Conservation (phyloP, 352 stramenopile genomes). For the Globisporangium barbulae region DNA sequence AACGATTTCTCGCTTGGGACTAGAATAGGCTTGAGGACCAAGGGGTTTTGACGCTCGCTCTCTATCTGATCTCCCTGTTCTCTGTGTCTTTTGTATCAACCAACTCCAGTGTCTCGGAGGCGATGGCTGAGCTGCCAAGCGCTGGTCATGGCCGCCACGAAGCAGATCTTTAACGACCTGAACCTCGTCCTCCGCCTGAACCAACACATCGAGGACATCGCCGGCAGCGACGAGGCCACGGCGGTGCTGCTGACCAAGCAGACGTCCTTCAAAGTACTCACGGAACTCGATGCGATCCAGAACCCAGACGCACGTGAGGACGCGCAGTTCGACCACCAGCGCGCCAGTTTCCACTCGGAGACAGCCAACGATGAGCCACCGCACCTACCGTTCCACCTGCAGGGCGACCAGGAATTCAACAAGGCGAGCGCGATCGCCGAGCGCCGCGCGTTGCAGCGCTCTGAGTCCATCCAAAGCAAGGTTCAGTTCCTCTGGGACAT, state of each 20-base stretch:
- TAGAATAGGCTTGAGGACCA: too few species aligned
- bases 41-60: neutral
- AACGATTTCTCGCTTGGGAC: too few species aligned
- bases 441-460: conserved; percentile 50
- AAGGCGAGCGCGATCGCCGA: conserved; percentile 52
- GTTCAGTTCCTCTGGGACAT: conserved; percentile 71
- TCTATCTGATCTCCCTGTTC: neutral
- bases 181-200: conserved; percentile 68
- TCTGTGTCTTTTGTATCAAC: neutral
- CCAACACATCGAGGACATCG: conserved; percentile 57
- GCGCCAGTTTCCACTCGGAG: conserved; percentile 23
- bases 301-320: conserved; percentile 40
- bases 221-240: conserved; percentile 17
- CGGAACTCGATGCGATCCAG: conserved; percentile 44
- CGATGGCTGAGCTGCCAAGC: neutral
- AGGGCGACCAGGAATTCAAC: conserved; percentile 67
- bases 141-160: conserved; percentile 22
- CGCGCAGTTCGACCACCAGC: conserved; percentile 72
- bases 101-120: neutral
- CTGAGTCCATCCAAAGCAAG: conserved; percentile 34
- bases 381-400: conserved; percentile 68
- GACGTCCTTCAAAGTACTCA: conserved; percentile 75
- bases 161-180: conserved; percentile 73
- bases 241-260: conserved; percentile 31
- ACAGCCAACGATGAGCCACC: conserved; percentile 9